Percentiles rank a stretch among this genome's conserved stretches.
Conservation (phyloP, 176 grass and related monocot species). For the Ananas comosus region DNA sequence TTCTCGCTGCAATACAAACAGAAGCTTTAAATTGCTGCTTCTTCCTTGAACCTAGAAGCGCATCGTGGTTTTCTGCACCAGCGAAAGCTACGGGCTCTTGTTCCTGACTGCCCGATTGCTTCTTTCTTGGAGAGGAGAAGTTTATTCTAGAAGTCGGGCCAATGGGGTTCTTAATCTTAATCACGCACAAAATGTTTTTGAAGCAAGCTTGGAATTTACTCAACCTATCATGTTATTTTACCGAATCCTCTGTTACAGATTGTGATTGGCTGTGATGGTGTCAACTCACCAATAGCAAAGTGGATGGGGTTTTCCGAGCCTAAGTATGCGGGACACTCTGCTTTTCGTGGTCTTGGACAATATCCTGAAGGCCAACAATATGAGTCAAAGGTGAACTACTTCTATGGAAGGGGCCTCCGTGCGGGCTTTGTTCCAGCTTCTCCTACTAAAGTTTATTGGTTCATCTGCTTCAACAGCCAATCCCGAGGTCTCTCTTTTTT, state of each 20-base stretch:
- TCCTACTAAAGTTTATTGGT: slow-evolving; percentile 78
- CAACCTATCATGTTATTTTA: neutral
- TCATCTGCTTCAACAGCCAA: slow-evolving; percentile 80
- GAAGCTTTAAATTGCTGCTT: too few species aligned
- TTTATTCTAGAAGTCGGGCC: too few species aligned
- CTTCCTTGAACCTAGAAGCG: too few species aligned
- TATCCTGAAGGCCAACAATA: slow-evolving; percentile 65
- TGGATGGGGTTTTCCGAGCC: slow-evolving; percentile 95
- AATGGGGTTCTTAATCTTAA: neutral
- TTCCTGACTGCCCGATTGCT: too few species aligned
- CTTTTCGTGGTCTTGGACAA: slow-evolving; percentile 60
- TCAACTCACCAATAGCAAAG: slow-evolving; percentile 65
- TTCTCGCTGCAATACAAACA: too few species aligned
- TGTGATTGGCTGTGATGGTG: slow-evolving; percentile 76
- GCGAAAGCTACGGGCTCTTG: too few species aligned
- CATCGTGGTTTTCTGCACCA: too few species aligned
- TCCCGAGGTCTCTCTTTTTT: slow-evolving; percentile 34
- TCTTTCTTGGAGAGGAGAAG: too few species aligned
- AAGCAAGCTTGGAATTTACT: neutral
- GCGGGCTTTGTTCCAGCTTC: slow-evolving; percentile 87
- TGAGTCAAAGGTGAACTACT: slow-evolving; percentile 72
- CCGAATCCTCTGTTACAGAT: slow-evolving; percentile 30
- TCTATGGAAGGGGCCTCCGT: slow-evolving; percentile 72
- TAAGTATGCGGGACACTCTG: slow-evolving; percentile 72
- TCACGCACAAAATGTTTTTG: neutral